These are phyloP conservation scores for Bruguiera hainesii DNA, from an alignment of 441 rosid species.

Conservation along the genomic window DNA sequence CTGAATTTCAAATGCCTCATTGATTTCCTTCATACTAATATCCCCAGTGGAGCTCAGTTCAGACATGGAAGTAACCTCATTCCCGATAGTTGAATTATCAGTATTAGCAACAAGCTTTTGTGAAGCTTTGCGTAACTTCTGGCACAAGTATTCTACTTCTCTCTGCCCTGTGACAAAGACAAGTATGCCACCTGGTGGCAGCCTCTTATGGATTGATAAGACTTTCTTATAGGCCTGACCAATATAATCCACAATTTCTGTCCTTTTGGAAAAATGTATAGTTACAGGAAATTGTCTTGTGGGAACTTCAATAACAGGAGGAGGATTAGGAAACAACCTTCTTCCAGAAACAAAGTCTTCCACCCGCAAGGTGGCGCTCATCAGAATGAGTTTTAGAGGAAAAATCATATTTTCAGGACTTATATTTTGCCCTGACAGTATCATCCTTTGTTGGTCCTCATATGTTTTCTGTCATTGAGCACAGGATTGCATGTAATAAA, in stretches of 20 bases:
- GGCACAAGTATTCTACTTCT: conserved; percentile 83
- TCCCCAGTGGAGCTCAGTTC: conserved; percentile 40
- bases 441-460: conserved; percentile 54
- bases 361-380: conserved; percentile 89
- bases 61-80: conserved; percentile 25
- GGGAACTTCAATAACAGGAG: conserved; percentile 78
- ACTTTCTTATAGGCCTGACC: conserved; percentile 89
- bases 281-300: conserved; percentile 79
- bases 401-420: conserved; percentile 47
- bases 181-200: conserved; percentile 91
- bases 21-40: conserved; percentile 63
- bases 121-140: conserved; percentile 61
- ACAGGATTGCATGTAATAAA: conserved; percentile 14
- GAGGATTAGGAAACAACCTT: conserved; percentile 57
- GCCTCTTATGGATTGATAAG: conserved; percentile 76
- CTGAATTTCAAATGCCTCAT: conserved; percentile 61
- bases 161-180: conserved; percentile 96
- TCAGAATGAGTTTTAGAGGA: conserved; percentile 80
- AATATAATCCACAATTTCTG: conserved; percentile 75
- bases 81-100: conserved; percentile 27
- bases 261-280: conserved; percentile 75
- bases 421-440: conserved; percentile 50
- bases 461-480: conserved; percentile 42
- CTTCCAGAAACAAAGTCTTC: conserved; percentile 71
- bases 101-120: conserved; percentile 35